Percentiles rank a stretch among this genome's conserved stretches.
These are phyloP conservation scores for Tuber magnatum DNA, from an alignment of 495 filamentous ascomycete species.

Conservation along the genomic window DNA sequence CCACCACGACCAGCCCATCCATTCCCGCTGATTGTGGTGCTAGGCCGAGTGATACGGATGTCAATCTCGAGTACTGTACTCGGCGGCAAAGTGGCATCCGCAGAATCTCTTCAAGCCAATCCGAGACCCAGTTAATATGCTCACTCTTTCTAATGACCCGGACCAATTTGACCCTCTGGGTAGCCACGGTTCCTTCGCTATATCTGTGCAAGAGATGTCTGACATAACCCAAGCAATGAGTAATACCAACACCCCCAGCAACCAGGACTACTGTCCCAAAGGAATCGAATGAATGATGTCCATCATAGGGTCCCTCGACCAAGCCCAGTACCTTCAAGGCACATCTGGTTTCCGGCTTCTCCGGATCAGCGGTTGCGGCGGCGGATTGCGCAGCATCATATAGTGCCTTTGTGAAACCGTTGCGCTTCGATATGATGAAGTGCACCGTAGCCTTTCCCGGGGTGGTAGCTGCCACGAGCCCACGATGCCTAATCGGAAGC, in stretches of 20 bases:
- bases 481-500: conserved; percentile 25
- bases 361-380: conserved; percentile 34
- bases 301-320: conserved; percentile 81
- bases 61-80: conserved; percentile 68
- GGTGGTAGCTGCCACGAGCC: conserved; percentile 15
- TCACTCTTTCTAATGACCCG: conserved; percentile 88
- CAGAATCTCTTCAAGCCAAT: conserved; percentile 86
- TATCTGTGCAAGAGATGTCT: conserved; percentile 69
- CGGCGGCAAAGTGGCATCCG: conserved; percentile 68
- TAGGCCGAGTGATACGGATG: conserved; percentile 78
- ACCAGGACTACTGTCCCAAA: conserved; percentile 88
- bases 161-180: conserved; percentile 70
- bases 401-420: conserved; percentile 78
- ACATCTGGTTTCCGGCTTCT: conserved; percentile 24
- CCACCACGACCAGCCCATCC: conserved; percentile 53
- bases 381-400: conserved; percentile 54
- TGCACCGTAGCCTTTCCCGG: conserved; percentile 32
- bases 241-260: conserved; percentile 88
- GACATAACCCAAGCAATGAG: conserved; percentile 85
- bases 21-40: conserved; percentile 49
- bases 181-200: conserved; percentile 66
- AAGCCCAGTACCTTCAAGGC: conserved; percentile 38
- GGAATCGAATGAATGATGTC: conserved; percentile 71
- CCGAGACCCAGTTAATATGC: conserved; percentile 82
- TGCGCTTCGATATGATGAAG: conserved; percentile 75